Conservation (phyloP, 108 stramenopile genomes). For the Skeletonema marinoi region DNA sequence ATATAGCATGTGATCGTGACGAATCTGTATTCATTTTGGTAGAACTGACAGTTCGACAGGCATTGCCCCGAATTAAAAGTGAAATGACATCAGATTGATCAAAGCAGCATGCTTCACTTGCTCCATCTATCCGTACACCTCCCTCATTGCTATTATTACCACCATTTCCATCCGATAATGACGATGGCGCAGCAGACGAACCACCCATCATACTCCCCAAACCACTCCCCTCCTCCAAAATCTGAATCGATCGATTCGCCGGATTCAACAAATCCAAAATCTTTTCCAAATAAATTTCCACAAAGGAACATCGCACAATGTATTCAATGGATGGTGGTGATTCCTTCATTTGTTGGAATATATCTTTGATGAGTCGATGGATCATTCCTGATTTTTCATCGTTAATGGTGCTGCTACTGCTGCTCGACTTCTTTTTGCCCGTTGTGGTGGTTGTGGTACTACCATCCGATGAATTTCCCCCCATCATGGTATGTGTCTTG, state of each 20-base stretch:
- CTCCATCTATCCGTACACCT: slow-evolving; percentile 47
- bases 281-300: slow-evolving; percentile 96
- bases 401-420: slow-evolving; percentile 5
- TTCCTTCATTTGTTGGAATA: slow-evolving; percentile 60
- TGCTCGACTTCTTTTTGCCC: background rate
- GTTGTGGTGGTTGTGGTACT: background rate
- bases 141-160: background rate
- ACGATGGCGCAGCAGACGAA: background rate
- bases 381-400: slow-evolving; percentile 67
- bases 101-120: slow-evolving; percentile 72
- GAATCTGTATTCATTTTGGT: slow-evolving; percentile 86
- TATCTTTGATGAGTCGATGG: slow-evolving; percentile 53
- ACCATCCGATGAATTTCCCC: background rate
- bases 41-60: slow-evolving; percentile 70
- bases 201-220: slow-evolving; percentile 4
- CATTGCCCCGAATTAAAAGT: slow-evolving; percentile 76
- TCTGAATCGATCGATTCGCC: slow-evolving; percentile 30
- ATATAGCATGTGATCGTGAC: slow-evolving; percentile 84
- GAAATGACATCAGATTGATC: slow-evolving; percentile 72
- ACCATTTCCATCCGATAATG: background rate
- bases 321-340: slow-evolving; percentile 64
- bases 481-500: slow-evolving; percentile 61
- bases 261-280: slow-evolving; percentile 88
- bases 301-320: slow-evolving; percentile 83
- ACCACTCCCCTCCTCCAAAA: slow-evolving; percentile 5